Evolutionary conservation across 1,284 basidiomycete species (phyloP).

Genomic region (Retiboletus flavoniger): DNA sequence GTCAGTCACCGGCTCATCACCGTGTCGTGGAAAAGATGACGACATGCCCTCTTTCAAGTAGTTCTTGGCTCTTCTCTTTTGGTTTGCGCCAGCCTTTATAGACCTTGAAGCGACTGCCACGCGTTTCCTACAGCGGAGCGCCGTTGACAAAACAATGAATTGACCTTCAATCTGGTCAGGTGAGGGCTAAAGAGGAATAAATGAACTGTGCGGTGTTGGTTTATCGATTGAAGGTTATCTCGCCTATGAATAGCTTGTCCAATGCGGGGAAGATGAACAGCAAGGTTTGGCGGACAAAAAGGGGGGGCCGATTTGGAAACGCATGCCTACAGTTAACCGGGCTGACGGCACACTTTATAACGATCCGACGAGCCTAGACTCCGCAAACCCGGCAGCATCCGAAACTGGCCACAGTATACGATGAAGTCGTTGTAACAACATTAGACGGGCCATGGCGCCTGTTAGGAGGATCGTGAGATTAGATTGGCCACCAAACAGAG

Average conservation of each 20-base stretch:
- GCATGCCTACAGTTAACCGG: background rate
- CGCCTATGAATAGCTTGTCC: constrained; percentile 23
- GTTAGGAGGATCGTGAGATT: background rate
- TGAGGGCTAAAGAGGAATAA: background rate
- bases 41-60: constrained; percentile 3
- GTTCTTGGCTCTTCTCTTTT: background rate
- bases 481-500: background rate
- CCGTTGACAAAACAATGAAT: background rate
- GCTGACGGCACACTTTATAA: constrained; percentile 14
- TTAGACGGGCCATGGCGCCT: background rate
- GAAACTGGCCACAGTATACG: constrained; percentile 1
- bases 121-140: background rate
- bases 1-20: constrained; percentile 2
- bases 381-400: constrained; percentile 7
- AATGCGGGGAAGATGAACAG: constrained; percentile 20
- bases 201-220: constrained; percentile 2
- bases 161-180: background rate
- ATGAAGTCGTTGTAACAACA: background rate
- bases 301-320: constrained; percentile 9
- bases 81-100: background rate
- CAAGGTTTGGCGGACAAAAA: constrained; percentile 4
- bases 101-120: background rate
- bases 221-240: constrained; percentile 26
- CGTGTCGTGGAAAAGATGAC: constrained; percentile 1
- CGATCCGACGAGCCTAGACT: constrained; percentile 5